These are phyloP conservation scores for Hypoxylon perforatum DNA, from an alignment of 495 filamentous ascomycete genomes.

Conservation along the genomic window DNA sequence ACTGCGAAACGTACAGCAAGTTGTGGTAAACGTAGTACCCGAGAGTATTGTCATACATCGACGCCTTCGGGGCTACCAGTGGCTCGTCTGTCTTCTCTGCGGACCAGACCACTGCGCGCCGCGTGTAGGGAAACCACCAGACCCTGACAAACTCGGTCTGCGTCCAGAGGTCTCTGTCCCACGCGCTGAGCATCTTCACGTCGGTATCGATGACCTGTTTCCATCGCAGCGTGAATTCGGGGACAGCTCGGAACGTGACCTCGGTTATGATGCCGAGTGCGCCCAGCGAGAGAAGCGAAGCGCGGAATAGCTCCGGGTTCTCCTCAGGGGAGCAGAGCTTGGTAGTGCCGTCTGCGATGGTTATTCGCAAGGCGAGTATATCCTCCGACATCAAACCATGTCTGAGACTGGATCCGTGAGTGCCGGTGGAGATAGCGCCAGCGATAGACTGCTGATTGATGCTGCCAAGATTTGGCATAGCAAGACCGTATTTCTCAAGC, in stretches of 20 bases:
- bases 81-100: conserved; percentile 74
- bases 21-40: conserved; percentile 92
- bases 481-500: conserved; percentile 77
- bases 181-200: conserved; percentile 71
- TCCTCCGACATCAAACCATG: conserved; percentile 87
- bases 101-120: conserved; percentile 85
- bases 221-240: conserved; percentile 85
- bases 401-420: conserved; percentile 85
- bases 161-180: conserved; percentile 83
- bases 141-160: conserved; percentile 87
- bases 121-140: conserved; percentile 97
- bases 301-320: conserved; percentile 84
- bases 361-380: conserved; percentile 77
- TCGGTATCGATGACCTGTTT: conserved; percentile 79
- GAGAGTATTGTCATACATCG: conserved; percentile 81
- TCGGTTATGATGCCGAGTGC: conserved; percentile 92
- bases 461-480: conserved; percentile 89
- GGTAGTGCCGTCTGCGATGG: conserved; percentile 82
- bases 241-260: conserved; percentile 82
- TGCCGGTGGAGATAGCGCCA: conserved; percentile 91
- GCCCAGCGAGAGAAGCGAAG: conserved; percentile 86
- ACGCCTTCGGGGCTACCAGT: conserved; percentile 53
- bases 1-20: conserved; percentile 80
- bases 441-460: conserved; percentile 95
- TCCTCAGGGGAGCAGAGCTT: conserved; percentile 76